These are phyloP conservation scores for Diaporthe aspalathi DNA, from an alignment of 2,329 filamentous ascomycete species.

Conservation along the genomic window DNA sequence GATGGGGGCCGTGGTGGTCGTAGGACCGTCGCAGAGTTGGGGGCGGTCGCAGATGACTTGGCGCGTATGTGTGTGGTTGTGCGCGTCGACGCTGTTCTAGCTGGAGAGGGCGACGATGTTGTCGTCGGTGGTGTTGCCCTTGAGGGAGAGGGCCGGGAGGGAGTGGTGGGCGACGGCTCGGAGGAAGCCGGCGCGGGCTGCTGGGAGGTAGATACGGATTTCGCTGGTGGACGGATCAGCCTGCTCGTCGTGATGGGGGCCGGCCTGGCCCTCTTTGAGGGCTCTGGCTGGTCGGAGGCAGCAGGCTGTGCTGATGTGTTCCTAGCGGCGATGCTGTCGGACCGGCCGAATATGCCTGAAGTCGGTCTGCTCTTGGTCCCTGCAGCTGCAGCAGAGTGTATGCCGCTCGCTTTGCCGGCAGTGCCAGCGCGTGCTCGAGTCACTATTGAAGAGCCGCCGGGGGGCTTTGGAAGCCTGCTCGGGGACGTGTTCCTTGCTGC, in stretches of 20 bases:
- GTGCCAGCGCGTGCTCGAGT: conserved; percentile 40
- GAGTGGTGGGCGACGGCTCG: conserved; percentile 35
- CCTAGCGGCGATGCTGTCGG: conserved; percentile 40
- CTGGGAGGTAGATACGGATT: conserved; percentile 39
- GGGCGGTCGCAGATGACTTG: conserved; percentile 55
- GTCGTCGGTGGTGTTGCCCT: conserved; percentile 43
- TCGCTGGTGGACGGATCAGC: conserved; percentile 37
- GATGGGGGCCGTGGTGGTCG: conserved; percentile 51
- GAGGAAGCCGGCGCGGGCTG: conserved; percentile 38
- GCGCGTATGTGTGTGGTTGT: conserved; percentile 50
- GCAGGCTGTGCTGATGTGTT: conserved; percentile 42
- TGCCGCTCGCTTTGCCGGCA: conserved; percentile 1
- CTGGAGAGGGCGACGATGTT: conserved; percentile 35
- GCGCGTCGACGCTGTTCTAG: conserved; percentile 33
- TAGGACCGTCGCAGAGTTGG: conserved; percentile 53
- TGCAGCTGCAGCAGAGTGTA: not conserved
- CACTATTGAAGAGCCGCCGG: conserved; percentile 50
- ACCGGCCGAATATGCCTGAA: conserved; percentile 42
- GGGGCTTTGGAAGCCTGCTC: conserved; percentile 61
- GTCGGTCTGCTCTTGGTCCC: conserved; percentile 39
- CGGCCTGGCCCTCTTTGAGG: conserved; percentile 21
- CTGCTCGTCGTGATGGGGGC: conserved; percentile 40
- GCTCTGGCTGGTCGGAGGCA: conserved; percentile 6
- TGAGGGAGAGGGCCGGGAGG: conserved; percentile 45
- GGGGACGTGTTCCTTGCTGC: conserved; percentile 54